These are phyloP conservation scores for Tuber brumale DNA, from an alignment of 495 filamentous ascomycete species.

Conservation along the genomic window DNA sequence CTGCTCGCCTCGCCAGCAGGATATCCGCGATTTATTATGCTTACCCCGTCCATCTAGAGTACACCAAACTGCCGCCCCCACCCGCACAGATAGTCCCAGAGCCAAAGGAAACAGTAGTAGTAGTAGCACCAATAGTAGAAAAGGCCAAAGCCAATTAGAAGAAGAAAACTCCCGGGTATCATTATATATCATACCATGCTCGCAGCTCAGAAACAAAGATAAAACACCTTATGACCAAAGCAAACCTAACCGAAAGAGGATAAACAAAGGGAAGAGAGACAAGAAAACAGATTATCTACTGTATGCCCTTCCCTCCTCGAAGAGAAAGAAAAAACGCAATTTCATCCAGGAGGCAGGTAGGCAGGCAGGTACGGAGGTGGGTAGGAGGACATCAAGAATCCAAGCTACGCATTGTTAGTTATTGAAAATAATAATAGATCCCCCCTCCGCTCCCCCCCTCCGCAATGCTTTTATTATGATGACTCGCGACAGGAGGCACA, in stretches of 20 bases:
- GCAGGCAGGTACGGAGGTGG: background rate
- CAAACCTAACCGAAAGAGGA: background rate
- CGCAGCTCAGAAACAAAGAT: background rate
- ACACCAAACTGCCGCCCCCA: background rate
- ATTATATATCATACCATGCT: background rate
- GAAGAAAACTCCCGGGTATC: background rate
- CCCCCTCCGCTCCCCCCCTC: background rate
- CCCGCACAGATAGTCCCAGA: background rate
- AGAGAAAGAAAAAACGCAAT: background rate
- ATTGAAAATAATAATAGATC: background rate
- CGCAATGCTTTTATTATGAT: background rate
- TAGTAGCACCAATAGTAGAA: background rate
- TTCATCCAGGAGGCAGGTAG: background rate
- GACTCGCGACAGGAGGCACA: constrained; percentile 38
- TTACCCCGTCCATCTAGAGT: background rate
- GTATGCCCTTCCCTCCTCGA: background rate
- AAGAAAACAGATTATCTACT: background rate
- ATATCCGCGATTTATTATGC: background rate
- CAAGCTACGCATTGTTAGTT: background rate
- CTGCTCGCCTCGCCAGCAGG: background rate
- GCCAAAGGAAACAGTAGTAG: background rate
- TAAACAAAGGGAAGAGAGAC: background rate
- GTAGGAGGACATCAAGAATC: background rate
- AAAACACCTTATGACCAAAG: background rate
- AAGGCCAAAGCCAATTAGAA: background rate